phyloP scores from a whole-genome alignment of 495 filamentous ascomycete genomes.

The Cenococcum geophilum region DNA sequence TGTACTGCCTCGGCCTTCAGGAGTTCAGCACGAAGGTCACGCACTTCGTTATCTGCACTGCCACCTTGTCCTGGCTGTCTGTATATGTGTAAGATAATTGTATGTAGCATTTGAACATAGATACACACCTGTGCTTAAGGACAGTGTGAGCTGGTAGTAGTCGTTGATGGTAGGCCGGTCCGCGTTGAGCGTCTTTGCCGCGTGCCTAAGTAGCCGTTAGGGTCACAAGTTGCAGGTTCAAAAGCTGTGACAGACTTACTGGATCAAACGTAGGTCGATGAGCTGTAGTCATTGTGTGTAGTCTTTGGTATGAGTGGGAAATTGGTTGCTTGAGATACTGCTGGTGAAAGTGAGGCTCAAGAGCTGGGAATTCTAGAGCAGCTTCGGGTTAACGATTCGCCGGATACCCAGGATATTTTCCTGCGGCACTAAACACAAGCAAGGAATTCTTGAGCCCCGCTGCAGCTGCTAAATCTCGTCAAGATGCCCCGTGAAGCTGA shows the following conservation, averaged over 20 bases:
- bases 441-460: conserved; percentile 9
- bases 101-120: not conserved
- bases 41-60: conserved; percentile 62
- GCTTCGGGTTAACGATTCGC: not conserved
- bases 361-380: not conserved
- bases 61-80: conserved; percentile 86
- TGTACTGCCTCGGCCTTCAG: conserved; percentile 81
- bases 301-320: not conserved
- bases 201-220: conserved; percentile 58
- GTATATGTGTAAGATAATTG: not conserved
- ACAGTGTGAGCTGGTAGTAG: conserved; percentile 87
- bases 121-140: conserved; percentile 70
- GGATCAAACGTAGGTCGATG: conserved; percentile 93
- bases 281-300: conserved; percentile 42
- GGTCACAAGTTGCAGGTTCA: not conserved
- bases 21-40: conserved; percentile 87
- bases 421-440: not conserved
- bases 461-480: conserved; percentile 11
- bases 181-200: conserved; percentile 90
- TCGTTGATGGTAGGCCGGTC: conserved; percentile 93
- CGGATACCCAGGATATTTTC: not conserved
- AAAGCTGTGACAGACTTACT: conserved; percentile 43
- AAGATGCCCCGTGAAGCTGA: conserved; percentile 82
- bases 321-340: not conserved
- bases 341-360: not conserved